Base-by-base conservation (phyloP, 2,329 filamentous ascomycete species). In the Claviceps capensis region DNA sequence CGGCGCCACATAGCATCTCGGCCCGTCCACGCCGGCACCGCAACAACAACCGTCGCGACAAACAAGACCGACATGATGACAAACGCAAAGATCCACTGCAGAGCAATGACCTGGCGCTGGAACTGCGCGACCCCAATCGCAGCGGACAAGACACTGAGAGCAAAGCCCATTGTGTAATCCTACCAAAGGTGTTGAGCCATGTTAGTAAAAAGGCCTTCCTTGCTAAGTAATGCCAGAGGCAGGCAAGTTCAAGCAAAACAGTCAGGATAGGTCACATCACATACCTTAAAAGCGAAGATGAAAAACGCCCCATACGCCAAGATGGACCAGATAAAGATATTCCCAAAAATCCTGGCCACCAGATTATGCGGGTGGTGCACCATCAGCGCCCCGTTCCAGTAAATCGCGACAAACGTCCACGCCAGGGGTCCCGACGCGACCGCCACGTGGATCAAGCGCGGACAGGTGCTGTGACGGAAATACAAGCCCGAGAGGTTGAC, bases 11-110 rank as follows among this genome's bases (percentile, higher is more conserved):
- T 70, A 55, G 74, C 61, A 47, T 82, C 76, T 51, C 74, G 72
- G 53, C 83, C 83, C 13, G 80, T 74, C 62, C 82, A 73, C 22
- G 77, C 77, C 0, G 85, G 84, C 37, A 86, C 67, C 2, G 79
- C 83, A 50, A 88, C 72, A 16, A 76, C 67, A 2, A 86, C 61
- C 1, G 85, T 88, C 17, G 79, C 69, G 19, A 89, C 65, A 64
- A 93, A 85, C 50, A 94, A 77, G 26, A 86, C 64, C 1, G 75
- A 79, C 75, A 91, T 89, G 65, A 95, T 88, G 56, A 81, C 74
- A 62, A 94, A 93, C 37, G 88, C 86, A 65, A 95, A 95, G 68
- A 94, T 91, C 88, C 88, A 95, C 70, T 95, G 89, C 57, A 95
- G 74, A 6, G 87, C 86, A 58, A 94, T 74, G 54, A 83, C 67